Conservation (phyloP, 2,329 filamentous ascomycete genomes). For the Ceratocystiopsis sp. region DNA sequence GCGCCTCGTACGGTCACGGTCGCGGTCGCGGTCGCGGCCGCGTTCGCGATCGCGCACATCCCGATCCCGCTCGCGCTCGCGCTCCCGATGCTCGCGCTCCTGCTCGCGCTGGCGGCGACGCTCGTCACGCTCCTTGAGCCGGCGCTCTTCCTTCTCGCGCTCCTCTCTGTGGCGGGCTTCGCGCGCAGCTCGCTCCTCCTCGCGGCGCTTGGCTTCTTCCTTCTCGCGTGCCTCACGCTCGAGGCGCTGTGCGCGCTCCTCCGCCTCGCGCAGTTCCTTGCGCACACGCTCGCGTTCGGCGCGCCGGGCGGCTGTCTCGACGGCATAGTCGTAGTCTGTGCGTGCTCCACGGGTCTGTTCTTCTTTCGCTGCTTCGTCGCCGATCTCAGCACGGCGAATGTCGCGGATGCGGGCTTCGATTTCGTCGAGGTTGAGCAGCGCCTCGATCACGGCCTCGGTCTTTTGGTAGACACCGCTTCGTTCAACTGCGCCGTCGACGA, state of each 20-base stretch:
- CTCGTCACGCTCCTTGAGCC: conserved; percentile 25
- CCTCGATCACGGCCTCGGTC: conserved; percentile 49
- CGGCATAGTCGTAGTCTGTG: conserved; percentile 56
- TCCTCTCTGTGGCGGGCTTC: conserved; percentile 19
- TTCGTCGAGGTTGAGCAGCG: conserved; percentile 48
- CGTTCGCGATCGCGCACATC: conserved; percentile 16
- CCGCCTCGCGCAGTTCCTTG: conserved; percentile 40
- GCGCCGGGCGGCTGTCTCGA: conserved; percentile 43
- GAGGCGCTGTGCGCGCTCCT: conserved; percentile 43
- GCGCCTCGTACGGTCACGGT: neutral
- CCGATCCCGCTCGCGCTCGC: conserved; percentile 18
- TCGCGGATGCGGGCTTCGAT: conserved; percentile 56
- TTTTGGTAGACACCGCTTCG: conserved; percentile 59
- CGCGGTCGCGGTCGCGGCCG: conserved; percentile 13
- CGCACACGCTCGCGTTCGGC: conserved; percentile 44
- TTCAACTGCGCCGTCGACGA: conserved; percentile 65
- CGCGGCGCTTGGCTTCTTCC: conserved; percentile 19
- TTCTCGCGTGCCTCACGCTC: conserved; percentile 37
- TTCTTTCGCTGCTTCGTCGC: conserved; percentile 47
- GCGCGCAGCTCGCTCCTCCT: conserved; percentile 17
- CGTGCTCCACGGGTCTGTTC: conserved; percentile 51
- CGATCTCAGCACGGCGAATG: conserved; percentile 49
- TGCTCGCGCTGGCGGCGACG: conserved; percentile 19
- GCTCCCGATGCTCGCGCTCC: conserved; percentile 22
- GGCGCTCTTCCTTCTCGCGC: conserved; percentile 19